Percentiles rank a stretch among this genome's conserved stretches.
phyloP scores from a whole-genome alignment of 345 rosid genomes.

The Reutealis trisperma region DNA sequence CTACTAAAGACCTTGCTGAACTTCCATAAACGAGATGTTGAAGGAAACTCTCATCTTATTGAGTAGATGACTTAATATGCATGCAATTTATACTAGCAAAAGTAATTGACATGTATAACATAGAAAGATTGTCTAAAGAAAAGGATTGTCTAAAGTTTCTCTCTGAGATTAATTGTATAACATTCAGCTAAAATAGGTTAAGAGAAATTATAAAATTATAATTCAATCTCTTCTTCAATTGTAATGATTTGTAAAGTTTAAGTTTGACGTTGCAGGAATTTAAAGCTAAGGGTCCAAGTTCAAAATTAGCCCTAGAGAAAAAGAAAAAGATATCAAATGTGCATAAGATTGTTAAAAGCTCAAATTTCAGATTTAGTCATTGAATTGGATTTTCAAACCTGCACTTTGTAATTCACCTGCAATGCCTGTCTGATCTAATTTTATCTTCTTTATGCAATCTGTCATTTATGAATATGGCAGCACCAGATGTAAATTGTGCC shows the following conservation, averaged over 20 bases:
- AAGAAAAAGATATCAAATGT: not conserved
- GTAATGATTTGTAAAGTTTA: not conserved
- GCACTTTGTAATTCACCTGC: not conserved
- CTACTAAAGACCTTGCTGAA: not conserved
- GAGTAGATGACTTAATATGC: not conserved
- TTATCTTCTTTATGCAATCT: constrained; percentile 2
- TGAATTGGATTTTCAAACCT: not conserved
- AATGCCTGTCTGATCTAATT: constrained; percentile 7
- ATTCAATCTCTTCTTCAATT: not conserved
- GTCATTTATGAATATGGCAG: not conserved
- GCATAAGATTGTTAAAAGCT: not conserved
- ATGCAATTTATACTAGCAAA: not conserved
- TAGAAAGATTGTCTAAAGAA: not conserved
- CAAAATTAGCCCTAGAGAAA: not conserved
- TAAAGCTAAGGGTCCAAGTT: not conserved
- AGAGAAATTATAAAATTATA: not conserved
- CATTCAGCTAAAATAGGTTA: not conserved
- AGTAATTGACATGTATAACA: not conserved
- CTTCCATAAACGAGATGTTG: not conserved
- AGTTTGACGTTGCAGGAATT: not conserved
- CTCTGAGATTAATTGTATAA: not conserved
- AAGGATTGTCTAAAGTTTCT: not conserved
- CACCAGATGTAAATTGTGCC: not conserved
- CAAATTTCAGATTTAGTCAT: not conserved
- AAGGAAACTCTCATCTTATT: not conserved